Evolutionary conservation across 768 basidiomycete genomes (phyloP).

Genomic region (Suillus lakei): DNA sequence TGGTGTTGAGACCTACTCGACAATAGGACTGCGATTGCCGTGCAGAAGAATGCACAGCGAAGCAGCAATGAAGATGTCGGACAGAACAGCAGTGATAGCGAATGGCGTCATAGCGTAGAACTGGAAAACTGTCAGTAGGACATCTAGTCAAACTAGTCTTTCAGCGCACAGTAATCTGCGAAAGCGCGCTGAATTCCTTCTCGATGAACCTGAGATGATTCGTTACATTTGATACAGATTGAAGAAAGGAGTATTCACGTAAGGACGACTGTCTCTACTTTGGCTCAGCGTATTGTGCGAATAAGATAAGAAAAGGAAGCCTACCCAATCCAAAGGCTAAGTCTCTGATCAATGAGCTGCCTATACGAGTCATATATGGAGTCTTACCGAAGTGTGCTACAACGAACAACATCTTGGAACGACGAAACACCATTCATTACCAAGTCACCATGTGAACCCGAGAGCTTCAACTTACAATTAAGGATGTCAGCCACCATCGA

Average conservation of each 20-base stretch:
- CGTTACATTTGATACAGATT: not conserved
- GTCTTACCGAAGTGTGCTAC: conserved; percentile 46
- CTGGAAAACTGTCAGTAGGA: conserved; percentile 22
- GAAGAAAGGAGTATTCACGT: conserved; percentile 5
- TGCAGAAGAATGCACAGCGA: conserved; percentile 47
- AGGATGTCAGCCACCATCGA: conserved; percentile 42
- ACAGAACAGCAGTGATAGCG: conserved; percentile 47
- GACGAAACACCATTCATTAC: not conserved
- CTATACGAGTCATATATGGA: conserved; percentile 25
- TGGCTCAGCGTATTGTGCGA: not conserved
- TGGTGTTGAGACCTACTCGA: conserved; percentile 27
- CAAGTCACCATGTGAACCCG: not conserved
- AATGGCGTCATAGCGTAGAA: conserved; percentile 48
- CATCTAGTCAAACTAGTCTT: not conserved
- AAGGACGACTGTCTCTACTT: conserved; percentile 14
- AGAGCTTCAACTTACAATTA: conserved; percentile 26
- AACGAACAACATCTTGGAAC: conserved; percentile 32
- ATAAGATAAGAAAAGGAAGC: conserved; percentile 5
- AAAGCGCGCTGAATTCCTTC: conserved; percentile 39
- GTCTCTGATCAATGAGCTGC: not conserved
- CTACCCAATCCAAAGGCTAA: conserved; percentile 43
- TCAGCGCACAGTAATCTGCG: conserved; percentile 41
- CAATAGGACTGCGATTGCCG: conserved; percentile 43
- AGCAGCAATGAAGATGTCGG: conserved; percentile 48
- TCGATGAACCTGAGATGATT: conserved; percentile 39